Base-by-base conservation (phyloP, 805 yeast genomes). In the Kuraishia molischiana region DNA sequence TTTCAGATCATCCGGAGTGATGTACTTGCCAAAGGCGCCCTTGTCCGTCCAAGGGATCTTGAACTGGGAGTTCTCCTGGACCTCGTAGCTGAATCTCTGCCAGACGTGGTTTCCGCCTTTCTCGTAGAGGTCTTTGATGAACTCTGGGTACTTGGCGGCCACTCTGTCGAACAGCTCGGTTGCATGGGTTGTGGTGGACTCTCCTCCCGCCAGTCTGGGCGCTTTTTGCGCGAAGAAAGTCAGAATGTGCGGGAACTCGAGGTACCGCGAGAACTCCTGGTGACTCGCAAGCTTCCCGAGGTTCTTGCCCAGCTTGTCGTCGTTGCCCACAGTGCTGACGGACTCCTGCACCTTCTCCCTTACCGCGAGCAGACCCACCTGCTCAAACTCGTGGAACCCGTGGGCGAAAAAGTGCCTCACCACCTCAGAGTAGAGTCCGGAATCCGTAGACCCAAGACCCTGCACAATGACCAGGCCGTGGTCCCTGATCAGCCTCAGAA, bases 211-310 rank as follows among this genome's bases (percentile, higher is more conserved):
- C 3, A 30, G 20, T 4, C 32, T 34, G 4, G 48, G 44, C 11
- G 26, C 26, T 15, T 43, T 40, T 24, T 43, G 38, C 2, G 52
- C 52, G 34, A 49, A 52, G 22, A 51, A 52, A 11, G 52, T 42
- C 20, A 51, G 39, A 20, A 49, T 35, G 3, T 47, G 45, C 2
- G 56, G 54, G 29, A 40, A 48, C 5, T 45, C 44, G 5, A 38
- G 30, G 35, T 46, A 51, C 26, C 56, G 41, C 1, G 52, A 50
- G 32, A 51, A 49, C 31, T 51, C 54, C 22, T 50, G 53, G 28
- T 51, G 54, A 3, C 48, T 47, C 29, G 44, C 36, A 24, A 47
- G 32, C 37, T 43, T 44, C 24, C 35, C 41, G 20, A 38, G 29
- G 41, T 45, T 31, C 34, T 22, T 22, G 26, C 11, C 11, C 26